Percentiles rank a stretch among this genome's conserved stretches.
Evolutionary conservation across 176 grass and related monocot genomes (phyloP).

Genomic region (bread wheat (Triticum aestivum)): DNA sequence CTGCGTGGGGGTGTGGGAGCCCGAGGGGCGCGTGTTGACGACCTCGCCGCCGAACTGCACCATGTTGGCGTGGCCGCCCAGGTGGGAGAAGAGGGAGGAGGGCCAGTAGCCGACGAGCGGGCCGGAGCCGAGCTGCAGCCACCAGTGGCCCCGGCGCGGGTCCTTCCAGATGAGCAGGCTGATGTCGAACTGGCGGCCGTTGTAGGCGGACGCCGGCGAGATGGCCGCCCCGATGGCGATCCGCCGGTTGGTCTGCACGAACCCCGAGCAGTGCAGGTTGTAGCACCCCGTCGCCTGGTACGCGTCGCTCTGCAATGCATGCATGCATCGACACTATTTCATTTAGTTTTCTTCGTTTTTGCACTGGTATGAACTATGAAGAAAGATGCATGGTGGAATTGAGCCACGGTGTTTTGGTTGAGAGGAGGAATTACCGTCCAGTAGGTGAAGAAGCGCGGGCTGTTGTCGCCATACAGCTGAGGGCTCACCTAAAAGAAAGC

Average conservation of each 20-base stretch:
- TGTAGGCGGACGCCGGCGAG: constrained; percentile 59
- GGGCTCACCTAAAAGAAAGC: constrained; percentile 72
- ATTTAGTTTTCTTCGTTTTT: no score
- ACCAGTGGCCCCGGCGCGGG: constrained; percentile 76
- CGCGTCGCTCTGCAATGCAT: constrained; percentile 64
- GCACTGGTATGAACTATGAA: no score
- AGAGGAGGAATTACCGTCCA: constrained; percentile 67
- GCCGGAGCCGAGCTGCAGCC: constrained; percentile 76
- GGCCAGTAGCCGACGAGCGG: constrained; percentile 83
- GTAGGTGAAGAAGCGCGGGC: constrained; percentile 94
- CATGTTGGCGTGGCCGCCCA: constrained; percentile 71
- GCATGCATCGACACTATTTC: no score
- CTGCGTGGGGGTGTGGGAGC: constrained; percentile 72
- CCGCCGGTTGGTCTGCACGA: constrained; percentile 79
- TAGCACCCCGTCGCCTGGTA: constrained; percentile 94
- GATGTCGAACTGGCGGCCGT: constrained; percentile 76
- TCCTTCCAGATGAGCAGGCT: constrained; percentile 88
- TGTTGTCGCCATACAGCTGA: constrained; percentile 83
- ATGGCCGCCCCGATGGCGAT: constrained; percentile 88
- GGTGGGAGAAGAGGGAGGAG: constrained; percentile 63
- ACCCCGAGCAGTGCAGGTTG: constrained; percentile 94
- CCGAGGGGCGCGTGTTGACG: constrained; percentile 47
- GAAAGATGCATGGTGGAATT: background rate
- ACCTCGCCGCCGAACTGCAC: constrained; percentile 94
- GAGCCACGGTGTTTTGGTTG: background rate